phyloP scores from a whole-genome alignment of 1,284 basidiomycete genomes.

The Chondrostereum purpureum region DNA sequence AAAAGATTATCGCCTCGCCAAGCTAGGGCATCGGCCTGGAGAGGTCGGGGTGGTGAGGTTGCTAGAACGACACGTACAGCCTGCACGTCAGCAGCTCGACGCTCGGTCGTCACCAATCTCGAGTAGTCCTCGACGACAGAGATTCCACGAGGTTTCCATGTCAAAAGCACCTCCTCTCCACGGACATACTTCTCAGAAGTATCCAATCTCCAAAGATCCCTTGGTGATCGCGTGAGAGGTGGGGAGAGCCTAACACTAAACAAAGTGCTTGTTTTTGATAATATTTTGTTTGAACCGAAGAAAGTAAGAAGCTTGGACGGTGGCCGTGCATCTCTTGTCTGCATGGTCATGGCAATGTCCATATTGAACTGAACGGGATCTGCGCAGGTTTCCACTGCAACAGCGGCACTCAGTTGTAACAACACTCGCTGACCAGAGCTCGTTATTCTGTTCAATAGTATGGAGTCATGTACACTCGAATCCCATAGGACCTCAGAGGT shows the following conservation, averaged over 20 bases:
- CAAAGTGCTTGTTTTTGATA: constrained; percentile 72
- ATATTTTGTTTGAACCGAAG: constrained; percentile 69
- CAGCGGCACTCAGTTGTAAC: constrained; percentile 69
- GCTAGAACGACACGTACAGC: constrained; percentile 76
- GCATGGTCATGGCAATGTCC: constrained; percentile 85
- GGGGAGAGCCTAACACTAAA: constrained; percentile 81
- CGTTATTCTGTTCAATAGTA: constrained; percentile 83
- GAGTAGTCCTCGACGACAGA: constrained; percentile 84
- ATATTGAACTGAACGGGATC: constrained; percentile 82
- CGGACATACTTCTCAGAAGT: constrained; percentile 91
- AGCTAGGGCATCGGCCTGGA: constrained; percentile 40
- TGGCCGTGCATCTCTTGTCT: constrained; percentile 79
- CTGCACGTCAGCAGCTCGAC: constrained; percentile 81
- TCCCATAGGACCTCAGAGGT: constrained; percentile 83
- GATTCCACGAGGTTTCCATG: constrained; percentile 85
- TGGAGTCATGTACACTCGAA: constrained; percentile 84
- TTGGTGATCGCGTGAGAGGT: constrained; percentile 78
- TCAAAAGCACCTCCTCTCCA: constrained; percentile 78
- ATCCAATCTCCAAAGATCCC: constrained; percentile 92
- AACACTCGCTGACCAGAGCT: constrained; percentile 73
- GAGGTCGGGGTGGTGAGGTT: constrained; percentile 41
- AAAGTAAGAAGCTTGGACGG: constrained; percentile 73
- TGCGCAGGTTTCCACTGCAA: constrained; percentile 78
- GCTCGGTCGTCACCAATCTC: constrained; percentile 62
- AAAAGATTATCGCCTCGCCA: constrained; percentile 52